Evolutionary conservation across 2,329 filamentous ascomycete genomes (phyloP).

Genomic region (Knufia fluminis): DNA sequence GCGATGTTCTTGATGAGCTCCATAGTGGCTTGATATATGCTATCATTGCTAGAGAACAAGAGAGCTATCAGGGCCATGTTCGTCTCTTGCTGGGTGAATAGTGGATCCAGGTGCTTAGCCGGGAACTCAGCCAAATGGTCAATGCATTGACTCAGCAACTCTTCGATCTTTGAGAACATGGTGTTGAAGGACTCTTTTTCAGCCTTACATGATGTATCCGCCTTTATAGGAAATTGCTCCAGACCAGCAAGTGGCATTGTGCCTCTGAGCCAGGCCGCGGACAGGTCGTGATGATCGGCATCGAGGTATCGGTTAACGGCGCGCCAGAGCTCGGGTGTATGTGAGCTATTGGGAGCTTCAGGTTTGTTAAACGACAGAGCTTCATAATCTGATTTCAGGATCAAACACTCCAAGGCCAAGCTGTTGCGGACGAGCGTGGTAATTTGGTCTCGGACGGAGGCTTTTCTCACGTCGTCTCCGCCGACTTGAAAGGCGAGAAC

Average conservation of each 20-base stretch:
- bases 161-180: constrained; percentile 54
- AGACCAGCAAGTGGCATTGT: constrained; percentile 62
- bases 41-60: constrained; percentile 70
- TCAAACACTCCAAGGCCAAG: constrained; percentile 62
- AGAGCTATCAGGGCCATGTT: constrained; percentile 68
- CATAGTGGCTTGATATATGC: constrained; percentile 69
- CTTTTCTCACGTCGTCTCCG: constrained; percentile 38
- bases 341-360: constrained; percentile 39
- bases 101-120: constrained; percentile 54
- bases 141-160: constrained; percentile 62
- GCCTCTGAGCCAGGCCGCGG: constrained; percentile 62
- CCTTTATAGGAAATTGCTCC: constrained; percentile 57
- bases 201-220: constrained; percentile 30
- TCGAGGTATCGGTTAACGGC: constrained; percentile 60
- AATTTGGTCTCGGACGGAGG: constrained; percentile 43
- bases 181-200: constrained; percentile 68
- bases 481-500: constrained; percentile 44
- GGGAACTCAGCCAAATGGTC: constrained; percentile 71
- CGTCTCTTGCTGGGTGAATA: constrained; percentile 60
- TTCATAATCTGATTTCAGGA: constrained; percentile 58
- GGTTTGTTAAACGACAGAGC: constrained; percentile 42
- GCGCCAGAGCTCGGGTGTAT: constrained; percentile 71
- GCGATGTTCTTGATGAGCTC: constrained; percentile 78
- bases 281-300: constrained; percentile 60
- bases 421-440: constrained; percentile 58